These are phyloP conservation scores for Yueomyces sp. DNA, from an alignment of 805 yeast species.

Conservation along the genomic window DNA sequence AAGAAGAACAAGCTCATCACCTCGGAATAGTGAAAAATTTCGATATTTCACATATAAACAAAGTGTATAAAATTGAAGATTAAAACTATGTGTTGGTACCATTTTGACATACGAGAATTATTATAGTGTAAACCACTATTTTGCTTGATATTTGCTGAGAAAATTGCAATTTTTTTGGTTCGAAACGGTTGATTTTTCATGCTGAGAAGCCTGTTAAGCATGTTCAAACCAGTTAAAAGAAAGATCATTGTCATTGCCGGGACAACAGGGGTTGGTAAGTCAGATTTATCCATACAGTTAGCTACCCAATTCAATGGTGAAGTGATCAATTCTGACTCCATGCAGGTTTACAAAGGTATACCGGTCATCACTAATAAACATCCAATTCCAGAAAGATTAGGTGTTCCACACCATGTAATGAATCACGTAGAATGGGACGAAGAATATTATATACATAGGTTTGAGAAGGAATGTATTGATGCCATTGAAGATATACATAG, in stretches of 20 bases:
- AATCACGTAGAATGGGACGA: conserved; percentile 72
- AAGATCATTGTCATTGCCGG: conserved; percentile 64
- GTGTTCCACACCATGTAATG: conserved; percentile 76
- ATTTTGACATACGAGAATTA: too few relatives aligned
- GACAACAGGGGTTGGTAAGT: conserved; percentile 94
- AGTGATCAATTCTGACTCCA: conserved; percentile 88
- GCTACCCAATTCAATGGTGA: conserved; percentile 76
- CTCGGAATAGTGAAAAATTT: too few relatives aligned
- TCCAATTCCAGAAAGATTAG: conserved; percentile 63
- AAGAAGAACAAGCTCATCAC: too few relatives aligned
- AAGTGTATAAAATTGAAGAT: too few relatives aligned
- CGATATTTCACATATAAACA: too few relatives aligned
- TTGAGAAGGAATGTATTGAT: conserved; percentile 53
- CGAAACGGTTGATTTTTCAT: too few relatives aligned
- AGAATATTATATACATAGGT: conserved; percentile 70
- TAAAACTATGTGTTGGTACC: too few relatives aligned
- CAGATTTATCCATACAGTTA: conserved; percentile 53
- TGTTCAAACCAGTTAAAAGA: background rate
- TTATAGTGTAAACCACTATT: too few relatives aligned
- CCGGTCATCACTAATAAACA: conserved; percentile 86
- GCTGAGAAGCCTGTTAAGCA: too few relatives aligned
- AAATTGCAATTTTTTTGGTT: too few relatives aligned
- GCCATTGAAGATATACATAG: conserved; percentile 51
- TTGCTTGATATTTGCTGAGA: too few relatives aligned
- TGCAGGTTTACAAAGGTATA: conserved; percentile 76